Percentiles rank a stretch among this genome's conserved stretches.
phyloP scores from a whole-genome alignment of 345 rosid species.

The Arabidopsis thaliana region TAIR10.1 NC_003076.8:3159001-3159500 shows the following conservation, averaged over 20 bases:
- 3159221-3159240: neutral
- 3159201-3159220: slow-evolving; percentile 36
- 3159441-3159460: neutral
- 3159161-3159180: slow-evolving; percentile 90
- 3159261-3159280: neutral
- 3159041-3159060: neutral
- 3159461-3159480: neutral
- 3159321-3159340: slow-evolving; percentile 65
- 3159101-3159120: slow-evolving; percentile 58
- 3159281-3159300: slow-evolving; percentile 65
- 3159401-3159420: slow-evolving; percentile 3
- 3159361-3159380: slow-evolving; percentile 80
- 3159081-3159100: slow-evolving; percentile 49
- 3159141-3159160: slow-evolving; percentile 85
- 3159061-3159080: neutral
- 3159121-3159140: slow-evolving; percentile 78
- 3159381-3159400: slow-evolving; percentile 8
- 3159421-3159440: slow-evolving; percentile 1
- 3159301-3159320: slow-evolving; percentile 68
- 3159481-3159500: slow-evolving; percentile 58
- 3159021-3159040: neutral
- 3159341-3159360: slow-evolving; percentile 69
- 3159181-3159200: slow-evolving; percentile 82
- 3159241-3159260: neutral
- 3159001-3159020: slow-evolving; percentile 20